Base-by-base conservation (phyloP, 805 yeast genomes). In the Candida sithepensis region DNA sequence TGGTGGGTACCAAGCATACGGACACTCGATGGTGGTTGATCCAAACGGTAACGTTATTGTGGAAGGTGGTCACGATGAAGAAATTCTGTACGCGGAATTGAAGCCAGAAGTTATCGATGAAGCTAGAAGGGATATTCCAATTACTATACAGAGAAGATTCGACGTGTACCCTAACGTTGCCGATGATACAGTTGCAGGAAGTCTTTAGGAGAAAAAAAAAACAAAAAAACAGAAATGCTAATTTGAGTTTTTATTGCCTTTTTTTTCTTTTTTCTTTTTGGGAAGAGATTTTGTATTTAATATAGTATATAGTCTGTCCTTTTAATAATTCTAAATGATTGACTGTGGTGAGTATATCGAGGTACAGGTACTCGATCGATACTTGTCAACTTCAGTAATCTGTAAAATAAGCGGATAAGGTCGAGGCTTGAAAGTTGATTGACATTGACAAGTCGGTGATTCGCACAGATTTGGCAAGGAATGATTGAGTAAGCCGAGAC, bases 1-100 rank as follows among this genome's bases (percentile, higher is more conserved):
- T 4, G 77, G 75, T 10, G 76, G 74, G 8, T 82, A 82, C 58
- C 85, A 81, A 53, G 82, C 86, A 0, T 82, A 79, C 57, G 88
- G 88, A 1, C 88, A 82, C 57, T 78, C 84, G 0, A 60, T 82
- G 60, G 79, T 82, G 3, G 84, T 78, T 39, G 80, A 78, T 59
- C 88, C 88, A 19, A 69, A 69, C 53, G 88, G 88, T 37, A 72
- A 74, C 22, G 70, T 82, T 20, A 51, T 82, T 21, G 79, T 78
- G 6, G 91, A 87, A 61, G 91, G 94, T 1, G 92, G 85, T 10
- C 89, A 84, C 54, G 83, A 74, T 14, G 96, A 88, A 66, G 87
- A 79, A 56, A 83, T 86, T 51, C 74, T 87, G 4, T 84, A 80
- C 59, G 89, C 90, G 4, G 88, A 81, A 54, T 70, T 89, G 48